Evolutionary conservation across 768 basidiomycete genomes (phyloP).

Genomic region (Zangia roseola): DNA sequence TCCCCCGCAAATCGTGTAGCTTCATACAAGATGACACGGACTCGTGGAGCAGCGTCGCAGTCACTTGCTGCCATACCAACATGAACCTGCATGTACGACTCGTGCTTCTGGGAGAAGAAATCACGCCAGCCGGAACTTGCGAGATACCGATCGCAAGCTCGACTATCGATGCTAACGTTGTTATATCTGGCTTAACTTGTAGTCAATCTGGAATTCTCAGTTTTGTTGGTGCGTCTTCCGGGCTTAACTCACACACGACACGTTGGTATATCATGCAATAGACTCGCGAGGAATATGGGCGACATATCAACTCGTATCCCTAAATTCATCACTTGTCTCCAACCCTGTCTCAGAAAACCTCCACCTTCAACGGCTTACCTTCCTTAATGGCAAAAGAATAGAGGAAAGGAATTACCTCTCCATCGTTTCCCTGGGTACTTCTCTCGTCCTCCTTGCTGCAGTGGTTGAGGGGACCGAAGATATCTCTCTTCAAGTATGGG

Average conservation of each 20-base stretch:
- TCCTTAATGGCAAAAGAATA: constrained; percentile 6
- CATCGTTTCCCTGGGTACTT: constrained; percentile 52
- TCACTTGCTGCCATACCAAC: constrained; percentile 25
- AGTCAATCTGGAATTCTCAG: constrained; percentile 50
- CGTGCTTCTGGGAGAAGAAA: constrained; percentile 18
- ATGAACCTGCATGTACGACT: constrained; percentile 23
- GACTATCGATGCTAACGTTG: background rate
- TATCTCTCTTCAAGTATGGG: constrained; percentile 62
- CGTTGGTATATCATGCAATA: constrained; percentile 21
- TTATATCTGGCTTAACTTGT: constrained; percentile 21
- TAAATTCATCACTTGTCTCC: constrained; percentile 24
- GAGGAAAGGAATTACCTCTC: constrained; percentile 27
- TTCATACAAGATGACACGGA: constrained; percentile 24
- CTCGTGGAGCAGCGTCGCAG: constrained; percentile 5
- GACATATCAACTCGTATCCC: constrained; percentile 32
- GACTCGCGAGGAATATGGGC: constrained; percentile 46
- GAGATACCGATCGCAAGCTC: constrained; percentile 20
- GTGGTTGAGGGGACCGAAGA: constrained; percentile 35
- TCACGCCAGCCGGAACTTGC: constrained; percentile 15
- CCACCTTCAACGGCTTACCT: constrained; percentile 19
- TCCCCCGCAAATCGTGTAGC: constrained; percentile 26
- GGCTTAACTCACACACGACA: background rate
- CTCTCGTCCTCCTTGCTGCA: constrained; percentile 55
- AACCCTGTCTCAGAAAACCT: constrained; percentile 24
- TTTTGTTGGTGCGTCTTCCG: constrained; percentile 44